phyloP scores from a whole-genome alignment of 139 green algal species.

The Coelastrella sp. region DNA sequence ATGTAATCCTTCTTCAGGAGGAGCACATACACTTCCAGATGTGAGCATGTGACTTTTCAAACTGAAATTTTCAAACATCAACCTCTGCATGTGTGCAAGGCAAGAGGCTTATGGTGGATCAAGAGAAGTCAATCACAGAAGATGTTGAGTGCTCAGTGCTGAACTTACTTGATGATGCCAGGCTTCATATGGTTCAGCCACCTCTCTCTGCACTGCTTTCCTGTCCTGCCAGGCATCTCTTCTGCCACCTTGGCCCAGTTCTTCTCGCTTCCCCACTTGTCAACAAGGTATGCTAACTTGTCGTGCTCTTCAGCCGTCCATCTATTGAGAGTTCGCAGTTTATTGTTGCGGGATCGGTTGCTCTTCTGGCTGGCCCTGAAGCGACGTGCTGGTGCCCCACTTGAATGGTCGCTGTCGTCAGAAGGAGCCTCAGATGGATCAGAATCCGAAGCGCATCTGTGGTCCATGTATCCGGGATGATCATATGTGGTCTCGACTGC shows the following conservation, averaged over 20 bases:
- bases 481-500: background rate
- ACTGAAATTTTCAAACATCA: too few species aligned
- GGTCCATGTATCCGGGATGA: background rate
- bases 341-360: constrained; percentile 8
- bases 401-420: constrained; percentile 31
- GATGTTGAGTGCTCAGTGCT: too few species aligned
- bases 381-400: constrained; percentile 18
- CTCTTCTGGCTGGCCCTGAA: constrained; percentile 14
- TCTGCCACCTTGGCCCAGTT: constrained; percentile 53
- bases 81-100: too few species aligned
- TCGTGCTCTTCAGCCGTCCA: constrained; percentile 53
- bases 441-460: background rate
- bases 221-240: constrained; percentile 45
- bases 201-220: constrained; percentile 61
- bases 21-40: too few species aligned
- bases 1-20: too few species aligned
- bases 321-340: constrained; percentile 43
- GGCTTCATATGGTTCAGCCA: constrained; percentile 57
- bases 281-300: constrained; percentile 40
- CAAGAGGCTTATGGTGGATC: too few species aligned
- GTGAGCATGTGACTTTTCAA: too few species aligned
- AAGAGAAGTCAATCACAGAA: too few species aligned
- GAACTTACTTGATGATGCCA: constrained; percentile 48
- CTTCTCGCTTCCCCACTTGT: constrained; percentile 45
- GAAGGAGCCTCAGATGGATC: constrained; percentile 20